Conservation (phyloP, 2,329 filamentous ascomycete genomes). For the Colletotrichum aenigma region DNA sequence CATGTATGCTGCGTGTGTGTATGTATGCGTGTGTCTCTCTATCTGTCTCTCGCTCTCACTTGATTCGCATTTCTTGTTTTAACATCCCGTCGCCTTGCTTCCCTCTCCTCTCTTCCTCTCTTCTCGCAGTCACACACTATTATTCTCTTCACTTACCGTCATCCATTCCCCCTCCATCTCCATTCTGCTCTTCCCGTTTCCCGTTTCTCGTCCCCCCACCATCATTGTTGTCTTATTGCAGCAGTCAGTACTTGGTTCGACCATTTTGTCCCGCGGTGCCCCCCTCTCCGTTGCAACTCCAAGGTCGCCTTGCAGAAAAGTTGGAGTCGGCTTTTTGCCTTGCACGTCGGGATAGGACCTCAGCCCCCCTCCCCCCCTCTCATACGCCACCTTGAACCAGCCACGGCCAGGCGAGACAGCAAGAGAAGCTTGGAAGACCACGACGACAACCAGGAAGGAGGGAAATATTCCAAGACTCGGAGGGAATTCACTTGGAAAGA, state of each 20-base stretch:
- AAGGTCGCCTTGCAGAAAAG: slow-evolving; percentile 5
- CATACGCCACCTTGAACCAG: slow-evolving; percentile 3
- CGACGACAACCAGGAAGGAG: not conserved
- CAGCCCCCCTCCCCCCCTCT: not conserved
- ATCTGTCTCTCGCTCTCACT: not conserved
- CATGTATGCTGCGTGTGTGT: not conserved
- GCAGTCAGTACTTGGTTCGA: not conserved
- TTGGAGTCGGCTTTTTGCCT: not conserved
- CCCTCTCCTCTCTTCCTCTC: not conserved
- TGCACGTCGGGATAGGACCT: slow-evolving; percentile 7
- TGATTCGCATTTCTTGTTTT: slow-evolving; percentile 1
- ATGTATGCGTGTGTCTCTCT: not conserved
- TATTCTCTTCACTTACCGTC: not conserved
- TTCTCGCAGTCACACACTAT: not conserved
- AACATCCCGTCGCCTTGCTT: not conserved
- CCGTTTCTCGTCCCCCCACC: not conserved
- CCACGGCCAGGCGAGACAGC: not conserved
- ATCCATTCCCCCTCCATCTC: not conserved
- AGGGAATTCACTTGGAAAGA: not conserved
- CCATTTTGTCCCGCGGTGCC: not conserved
- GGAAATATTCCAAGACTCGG: not conserved
- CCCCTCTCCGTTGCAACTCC: not conserved
- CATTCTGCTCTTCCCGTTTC: not conserved
- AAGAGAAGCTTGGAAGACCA: not conserved
- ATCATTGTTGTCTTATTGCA: not conserved